Evolutionary conservation across 2,329 filamentous ascomycete genomes (phyloP).

Genomic region (Pseudocercospora crystallina): DNA sequence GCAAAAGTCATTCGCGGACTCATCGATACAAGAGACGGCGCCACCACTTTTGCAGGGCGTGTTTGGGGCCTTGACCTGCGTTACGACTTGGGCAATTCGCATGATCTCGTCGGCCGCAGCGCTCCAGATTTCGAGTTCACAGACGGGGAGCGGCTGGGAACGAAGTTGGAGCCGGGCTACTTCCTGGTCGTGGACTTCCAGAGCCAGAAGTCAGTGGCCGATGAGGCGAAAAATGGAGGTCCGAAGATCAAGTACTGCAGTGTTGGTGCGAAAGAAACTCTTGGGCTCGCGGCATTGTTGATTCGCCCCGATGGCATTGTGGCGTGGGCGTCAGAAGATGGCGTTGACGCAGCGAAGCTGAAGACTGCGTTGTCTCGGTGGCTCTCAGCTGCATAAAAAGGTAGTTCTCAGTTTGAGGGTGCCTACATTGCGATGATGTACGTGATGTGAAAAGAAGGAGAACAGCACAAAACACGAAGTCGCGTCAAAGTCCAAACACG

Average conservation of each 20-base stretch:
- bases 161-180: not conserved
- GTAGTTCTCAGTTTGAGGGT: too few species aligned
- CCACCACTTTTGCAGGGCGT: not conserved
- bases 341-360: not conserved
- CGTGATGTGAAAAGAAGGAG: too few species aligned
- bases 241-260: not conserved
- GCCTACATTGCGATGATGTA: too few species aligned
- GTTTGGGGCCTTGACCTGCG: not conserved
- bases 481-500: too few species aligned
- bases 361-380: not conserved
- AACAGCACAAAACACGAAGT: too few species aligned
- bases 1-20: conserved; percentile 1
- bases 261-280: not conserved
- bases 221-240: not conserved
- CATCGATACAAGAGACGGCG: not conserved
- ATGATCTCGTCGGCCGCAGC: not conserved
- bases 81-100: not conserved
- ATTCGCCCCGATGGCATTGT: not conserved
- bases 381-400: too few species aligned
- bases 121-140: conserved; percentile 2
- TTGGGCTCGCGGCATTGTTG: not conserved
- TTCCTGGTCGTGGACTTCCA: conserved; percentile 3
- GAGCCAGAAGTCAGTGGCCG: not conserved
- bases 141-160: conserved; percentile 1
- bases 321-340: not conserved